A percentile compares a stretch with the other conserved stretches of the same genome.
phyloP scores from a whole-genome alignment of 2,329 filamentous ascomycete species.

The Paecilomyces niveus region DNA sequence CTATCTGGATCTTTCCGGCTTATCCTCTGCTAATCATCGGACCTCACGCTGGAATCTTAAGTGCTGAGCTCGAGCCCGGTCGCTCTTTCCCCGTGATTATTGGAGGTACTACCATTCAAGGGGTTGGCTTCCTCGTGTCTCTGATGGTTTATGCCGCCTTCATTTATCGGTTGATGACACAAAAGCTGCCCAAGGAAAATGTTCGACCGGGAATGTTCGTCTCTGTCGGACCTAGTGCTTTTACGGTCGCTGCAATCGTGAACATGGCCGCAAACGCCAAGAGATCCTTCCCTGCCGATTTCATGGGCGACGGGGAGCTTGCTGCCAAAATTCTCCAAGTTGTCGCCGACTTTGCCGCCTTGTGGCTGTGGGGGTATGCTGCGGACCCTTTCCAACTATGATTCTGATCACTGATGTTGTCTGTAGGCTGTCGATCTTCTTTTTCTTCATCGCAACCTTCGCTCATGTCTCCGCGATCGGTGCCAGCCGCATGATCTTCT shows the following conservation, averaged over 20 bases:
- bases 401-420: slow-evolving; percentile 4
- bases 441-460: slow-evolving; percentile 72
- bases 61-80: slow-evolving; percentile 37
- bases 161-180: slow-evolving; percentile 80
- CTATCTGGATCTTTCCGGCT: slow-evolving; percentile 80
- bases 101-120: slow-evolving; percentile 54
- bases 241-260: slow-evolving; percentile 56
- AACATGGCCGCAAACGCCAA: slow-evolving; percentile 47
- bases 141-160: slow-evolving; percentile 81
- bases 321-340: slow-evolving; percentile 50
- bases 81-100: slow-evolving; percentile 50
- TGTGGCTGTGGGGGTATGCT: slow-evolving; percentile 68
- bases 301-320: slow-evolving; percentile 52
- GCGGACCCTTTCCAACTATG: not conserved
- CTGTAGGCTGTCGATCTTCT: slow-evolving; percentile 64
- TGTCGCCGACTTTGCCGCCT: slow-evolving; percentile 54
- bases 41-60: slow-evolving; percentile 59
- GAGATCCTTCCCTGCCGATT: slow-evolving; percentile 41
- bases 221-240: slow-evolving; percentile 67
- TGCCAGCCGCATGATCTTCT: slow-evolving; percentile 60
- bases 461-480: slow-evolving; percentile 63
- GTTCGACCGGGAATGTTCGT: slow-evolving; percentile 81
- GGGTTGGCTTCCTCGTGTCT: slow-evolving; percentile 57
- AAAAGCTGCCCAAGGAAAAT: slow-evolving; percentile 70
- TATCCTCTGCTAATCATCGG: slow-evolving; percentile 74